Percentiles rank a stretch among this genome's conserved stretches.
Evolutionary conservation across 805 yeast genomes (phyloP).

Genomic region (Wickerhamiella alocasiicola): DNA sequence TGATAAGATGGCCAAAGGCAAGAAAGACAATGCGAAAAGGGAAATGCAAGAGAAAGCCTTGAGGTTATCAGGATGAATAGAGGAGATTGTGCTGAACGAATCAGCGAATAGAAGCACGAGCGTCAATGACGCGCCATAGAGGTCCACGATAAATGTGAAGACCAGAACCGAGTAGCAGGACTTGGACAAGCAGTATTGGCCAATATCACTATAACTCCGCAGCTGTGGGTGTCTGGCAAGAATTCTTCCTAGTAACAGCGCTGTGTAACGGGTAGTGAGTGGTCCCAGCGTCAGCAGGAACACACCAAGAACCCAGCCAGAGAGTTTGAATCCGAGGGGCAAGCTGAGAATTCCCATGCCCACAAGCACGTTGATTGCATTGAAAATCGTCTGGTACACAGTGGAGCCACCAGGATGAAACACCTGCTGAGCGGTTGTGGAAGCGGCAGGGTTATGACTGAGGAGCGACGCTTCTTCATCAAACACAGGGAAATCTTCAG

Average conservation of each 20-base stretch:
- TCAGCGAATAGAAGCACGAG: slow-evolving; percentile 75
- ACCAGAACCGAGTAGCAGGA: slow-evolving; percentile 68
- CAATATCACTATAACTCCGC: slow-evolving; percentile 80
- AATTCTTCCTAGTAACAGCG: slow-evolving; percentile 57
- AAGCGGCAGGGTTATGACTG: not conserved
- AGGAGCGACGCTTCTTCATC: slow-evolving; percentile 1
- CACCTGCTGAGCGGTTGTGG: not conserved
- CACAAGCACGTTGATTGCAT: slow-evolving; percentile 51
- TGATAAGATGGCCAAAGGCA: slow-evolving; percentile 64
- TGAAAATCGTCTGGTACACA: slow-evolving; percentile 56
- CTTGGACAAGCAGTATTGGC: slow-evolving; percentile 36
- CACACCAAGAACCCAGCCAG: slow-evolving; percentile 53
- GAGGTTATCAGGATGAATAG: slow-evolving; percentile 48
- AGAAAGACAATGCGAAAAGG: slow-evolving; percentile 34
- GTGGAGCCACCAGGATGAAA: slow-evolving; percentile 25
- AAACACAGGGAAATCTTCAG: slow-evolving; percentile 1
- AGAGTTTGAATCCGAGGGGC: slow-evolving; percentile 50
- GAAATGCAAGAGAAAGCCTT: slow-evolving; percentile 26
- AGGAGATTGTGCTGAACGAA: slow-evolving; percentile 55
- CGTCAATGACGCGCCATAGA: slow-evolving; percentile 72
- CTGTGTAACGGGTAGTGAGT: slow-evolving; percentile 59
- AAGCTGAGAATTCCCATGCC: slow-evolving; percentile 59
- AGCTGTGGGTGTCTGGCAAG: slow-evolving; percentile 70
- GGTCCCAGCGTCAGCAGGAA: slow-evolving; percentile 51
- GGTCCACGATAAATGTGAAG: slow-evolving; percentile 61